phyloP scores from a whole-genome alignment of 768 basidiomycete species.

The Lactarius vividus region DNA sequence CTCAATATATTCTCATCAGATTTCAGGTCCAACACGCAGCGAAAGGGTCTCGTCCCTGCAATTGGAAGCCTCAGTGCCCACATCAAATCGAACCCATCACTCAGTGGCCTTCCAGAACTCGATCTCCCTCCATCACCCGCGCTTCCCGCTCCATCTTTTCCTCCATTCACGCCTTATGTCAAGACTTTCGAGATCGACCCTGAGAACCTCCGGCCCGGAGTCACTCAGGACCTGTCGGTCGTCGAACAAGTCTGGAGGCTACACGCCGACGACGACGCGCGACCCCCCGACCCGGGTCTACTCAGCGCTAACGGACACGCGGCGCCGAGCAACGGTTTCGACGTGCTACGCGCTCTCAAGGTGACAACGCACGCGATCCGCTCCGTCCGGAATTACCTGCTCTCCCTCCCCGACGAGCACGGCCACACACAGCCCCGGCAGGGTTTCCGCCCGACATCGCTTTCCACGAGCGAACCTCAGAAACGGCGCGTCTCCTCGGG shows the following conservation, averaged over 20 bases:
- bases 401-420: constrained; percentile 33
- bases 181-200: constrained; percentile 73
- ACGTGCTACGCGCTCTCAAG: constrained; percentile 71
- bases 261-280: constrained; percentile 27
- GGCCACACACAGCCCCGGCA: constrained; percentile 33
- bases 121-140: constrained; percentile 70
- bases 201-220: constrained; percentile 70
- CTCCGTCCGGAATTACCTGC: constrained; percentile 77
- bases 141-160: constrained; percentile 42
- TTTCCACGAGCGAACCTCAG: constrained; percentile 35
- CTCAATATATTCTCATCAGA: constrained; percentile 12
- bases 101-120: constrained; percentile 47
- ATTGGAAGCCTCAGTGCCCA: constrained; percentile 52
- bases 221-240: constrained; percentile 67
- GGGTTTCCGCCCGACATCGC: constrained; percentile 54
- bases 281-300: constrained; percentile 6
- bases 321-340: constrained; percentile 36
- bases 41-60: constrained; percentile 68
- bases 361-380: constrained; percentile 79
- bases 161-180: constrained; percentile 51
- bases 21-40: constrained; percentile 46
- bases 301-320: constrained; percentile 16
- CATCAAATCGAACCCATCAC: constrained; percentile 38
- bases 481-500: constrained; percentile 38
- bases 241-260: constrained; percentile 66